A percentile compares a stretch with the other conserved stretches of the same genome.
Conservation (phyloP, 192 early-diverging fungal genomes). For the Dimargaris cristalligena region DNA sequence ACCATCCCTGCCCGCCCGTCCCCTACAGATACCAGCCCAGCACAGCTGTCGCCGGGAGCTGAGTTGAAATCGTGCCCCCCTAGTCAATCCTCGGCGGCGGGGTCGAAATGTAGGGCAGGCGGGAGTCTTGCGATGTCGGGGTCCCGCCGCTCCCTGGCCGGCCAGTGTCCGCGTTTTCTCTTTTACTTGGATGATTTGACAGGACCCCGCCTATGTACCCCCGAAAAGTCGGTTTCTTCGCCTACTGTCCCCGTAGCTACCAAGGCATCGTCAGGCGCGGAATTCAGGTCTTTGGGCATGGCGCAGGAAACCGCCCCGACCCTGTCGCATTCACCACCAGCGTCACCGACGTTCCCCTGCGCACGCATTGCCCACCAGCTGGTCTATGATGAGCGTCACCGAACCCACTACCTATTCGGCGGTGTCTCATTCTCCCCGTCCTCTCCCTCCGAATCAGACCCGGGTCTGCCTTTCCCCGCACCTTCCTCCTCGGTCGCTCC, state of each 20-base stretch:
- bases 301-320: neutral
- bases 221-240: neutral
- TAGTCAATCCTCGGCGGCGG: no score
- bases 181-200: neutral
- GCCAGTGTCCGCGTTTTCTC: neutral
- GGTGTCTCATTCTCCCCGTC: constrained; percentile 21
- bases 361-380: constrained; percentile 89
- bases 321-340: neutral
- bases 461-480: neutral
- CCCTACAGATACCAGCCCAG: no score
- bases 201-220: neutral
- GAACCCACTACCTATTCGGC: constrained; percentile 80
- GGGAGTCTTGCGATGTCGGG: no score
- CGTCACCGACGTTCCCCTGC: constrained; percentile 34
- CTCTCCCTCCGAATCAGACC: neutral
- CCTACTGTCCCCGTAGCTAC: neutral
- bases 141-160: neutral
- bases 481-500: neutral
- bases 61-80: no score
- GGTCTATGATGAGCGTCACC: constrained; percentile 57
- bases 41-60: no score
- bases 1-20: no score
- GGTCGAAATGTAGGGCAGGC: no score
- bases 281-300: no score
- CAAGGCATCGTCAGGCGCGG: neutral